Conservation (phyloP, 2,329 filamentous ascomycete genomes). For the Coniochaeta sp. region DNA sequence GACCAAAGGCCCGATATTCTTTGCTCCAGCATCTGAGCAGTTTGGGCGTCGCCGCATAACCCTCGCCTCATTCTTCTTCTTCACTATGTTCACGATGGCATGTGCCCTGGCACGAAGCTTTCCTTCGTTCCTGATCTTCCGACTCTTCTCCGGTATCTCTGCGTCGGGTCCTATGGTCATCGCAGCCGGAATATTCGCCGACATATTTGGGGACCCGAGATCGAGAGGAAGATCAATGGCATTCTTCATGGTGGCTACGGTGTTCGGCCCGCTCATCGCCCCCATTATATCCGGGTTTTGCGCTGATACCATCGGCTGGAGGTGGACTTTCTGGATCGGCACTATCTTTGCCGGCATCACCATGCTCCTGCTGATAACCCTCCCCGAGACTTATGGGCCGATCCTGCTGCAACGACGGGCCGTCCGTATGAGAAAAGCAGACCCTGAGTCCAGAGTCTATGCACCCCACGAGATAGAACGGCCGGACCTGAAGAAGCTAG, state of each 20-base stretch:
- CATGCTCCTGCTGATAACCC: conserved; percentile 50
- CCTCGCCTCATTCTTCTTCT: conserved; percentile 36
- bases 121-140: conserved; percentile 44
- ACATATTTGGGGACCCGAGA: conserved; percentile 51
- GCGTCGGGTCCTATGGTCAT: conserved; percentile 55
- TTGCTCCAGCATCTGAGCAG: conserved; percentile 60
- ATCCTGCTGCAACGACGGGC: conserved; percentile 51
- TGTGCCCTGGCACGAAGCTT: conserved; percentile 47
- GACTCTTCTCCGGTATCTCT: conserved; percentile 44
- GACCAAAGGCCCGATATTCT: conserved; percentile 41
- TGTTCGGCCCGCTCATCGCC: conserved; percentile 58
- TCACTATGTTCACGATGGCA: conserved; percentile 44
- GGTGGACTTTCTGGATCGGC: conserved; percentile 64
- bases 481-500: conserved; percentile 46
- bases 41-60: conserved; percentile 46
- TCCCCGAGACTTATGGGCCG: conserved; percentile 58
- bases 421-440: conserved; percentile 44
- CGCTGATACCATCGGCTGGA: conserved; percentile 51
- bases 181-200: conserved; percentile 56
- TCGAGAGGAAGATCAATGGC: conserved; percentile 53
- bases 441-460: conserved; percentile 42
- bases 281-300: conserved; percentile 59
- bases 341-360: conserved; percentile 60
- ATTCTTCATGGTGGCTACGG: conserved; percentile 57
- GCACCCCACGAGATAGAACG: conserved; percentile 58